Evolutionary conservation across 768 basidiomycete genomes (phyloP).

Genomic region (Naematelia aurantialba): DNA sequence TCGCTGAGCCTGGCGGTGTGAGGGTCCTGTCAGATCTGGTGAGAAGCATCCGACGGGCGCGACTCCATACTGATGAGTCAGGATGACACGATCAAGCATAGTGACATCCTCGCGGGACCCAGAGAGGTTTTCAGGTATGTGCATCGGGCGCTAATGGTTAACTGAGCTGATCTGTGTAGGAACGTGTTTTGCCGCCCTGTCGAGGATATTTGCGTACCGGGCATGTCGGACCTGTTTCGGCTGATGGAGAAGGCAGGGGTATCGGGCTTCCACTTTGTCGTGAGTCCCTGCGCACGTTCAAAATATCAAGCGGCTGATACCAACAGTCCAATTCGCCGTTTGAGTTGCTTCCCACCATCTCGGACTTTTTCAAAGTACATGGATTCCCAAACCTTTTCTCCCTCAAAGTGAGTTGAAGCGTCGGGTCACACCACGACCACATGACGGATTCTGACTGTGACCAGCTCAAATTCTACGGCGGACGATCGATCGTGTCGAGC

Average conservation of each 20-base stretch:
- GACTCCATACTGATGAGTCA: slow-evolving; percentile 11
- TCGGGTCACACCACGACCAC: background rate
- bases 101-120: slow-evolving; percentile 73
- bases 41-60: background rate
- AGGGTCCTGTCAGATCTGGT: slow-evolving; percentile 86
- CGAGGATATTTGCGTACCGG: slow-evolving; percentile 68
- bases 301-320: too few relatives aligned
- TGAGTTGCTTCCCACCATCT: slow-evolving; percentile 73
- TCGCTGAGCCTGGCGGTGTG: slow-evolving; percentile 47
- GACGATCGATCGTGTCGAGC: slow-evolving; percentile 75
- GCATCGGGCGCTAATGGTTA: background rate
- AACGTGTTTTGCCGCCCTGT: slow-evolving; percentile 89
- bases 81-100: slow-evolving; percentile 80
- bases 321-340: slow-evolving; percentile 73
- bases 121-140: slow-evolving; percentile 66
- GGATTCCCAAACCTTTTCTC: slow-evolving; percentile 31
- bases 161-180: slow-evolving; percentile 9
- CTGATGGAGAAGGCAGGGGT: slow-evolving; percentile 56
- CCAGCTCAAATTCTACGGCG: slow-evolving; percentile 69
- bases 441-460: background rate
- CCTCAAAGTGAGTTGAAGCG: slow-evolving; percentile 27
- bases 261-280: slow-evolving; percentile 60
- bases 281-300: slow-evolving; percentile 31
- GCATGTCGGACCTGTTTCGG: slow-evolving; percentile 48
- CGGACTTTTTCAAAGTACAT: slow-evolving; percentile 64